Conservation (phyloP, 441 rosid genomes). For the Bocquillonia castaneifolia region DNA sequence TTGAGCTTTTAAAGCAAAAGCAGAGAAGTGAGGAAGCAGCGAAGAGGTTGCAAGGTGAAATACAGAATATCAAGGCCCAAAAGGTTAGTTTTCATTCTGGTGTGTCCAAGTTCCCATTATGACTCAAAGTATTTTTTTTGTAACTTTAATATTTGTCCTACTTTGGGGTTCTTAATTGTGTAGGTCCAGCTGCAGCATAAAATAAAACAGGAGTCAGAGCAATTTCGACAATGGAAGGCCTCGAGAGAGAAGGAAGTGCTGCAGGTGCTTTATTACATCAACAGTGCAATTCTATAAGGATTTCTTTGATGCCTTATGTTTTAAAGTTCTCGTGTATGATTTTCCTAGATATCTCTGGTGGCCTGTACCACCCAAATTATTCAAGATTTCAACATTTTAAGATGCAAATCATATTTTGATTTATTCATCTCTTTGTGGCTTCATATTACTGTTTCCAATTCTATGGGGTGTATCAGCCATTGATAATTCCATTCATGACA, state of each 20-base stretch:
- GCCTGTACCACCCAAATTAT: not conserved
- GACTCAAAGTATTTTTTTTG: not conserved
- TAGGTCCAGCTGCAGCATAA: constrained; percentile 88
- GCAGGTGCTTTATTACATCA: constrained; percentile 46
- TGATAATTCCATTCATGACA: not conserved
- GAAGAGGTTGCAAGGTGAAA: constrained; percentile 82
- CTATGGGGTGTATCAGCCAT: not conserved
- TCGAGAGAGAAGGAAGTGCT: constrained; percentile 82
- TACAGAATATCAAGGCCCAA: constrained; percentile 87
- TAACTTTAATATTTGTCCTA: not conserved
- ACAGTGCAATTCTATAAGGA: not conserved
- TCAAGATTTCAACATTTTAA: not conserved
- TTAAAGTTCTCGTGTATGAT: not conserved
- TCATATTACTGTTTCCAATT: not conserved
- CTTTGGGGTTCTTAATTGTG: not conserved
- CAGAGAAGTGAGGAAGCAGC: constrained; percentile 95
- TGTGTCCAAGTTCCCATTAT: not conserved
- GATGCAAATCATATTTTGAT: not conserved
- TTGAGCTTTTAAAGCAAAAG: constrained; percentile 87
- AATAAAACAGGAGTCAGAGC: constrained; percentile 91
- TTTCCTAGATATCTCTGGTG: not conserved
- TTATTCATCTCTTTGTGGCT: not conserved
- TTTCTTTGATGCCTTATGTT: constrained; percentile 3
- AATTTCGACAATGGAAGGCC: constrained; percentile 87
- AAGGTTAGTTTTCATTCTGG: constrained; percentile 43